Evolutionary conservation across 345 rosid species (phyloP).

Genomic region (Salix udensis): DNA sequence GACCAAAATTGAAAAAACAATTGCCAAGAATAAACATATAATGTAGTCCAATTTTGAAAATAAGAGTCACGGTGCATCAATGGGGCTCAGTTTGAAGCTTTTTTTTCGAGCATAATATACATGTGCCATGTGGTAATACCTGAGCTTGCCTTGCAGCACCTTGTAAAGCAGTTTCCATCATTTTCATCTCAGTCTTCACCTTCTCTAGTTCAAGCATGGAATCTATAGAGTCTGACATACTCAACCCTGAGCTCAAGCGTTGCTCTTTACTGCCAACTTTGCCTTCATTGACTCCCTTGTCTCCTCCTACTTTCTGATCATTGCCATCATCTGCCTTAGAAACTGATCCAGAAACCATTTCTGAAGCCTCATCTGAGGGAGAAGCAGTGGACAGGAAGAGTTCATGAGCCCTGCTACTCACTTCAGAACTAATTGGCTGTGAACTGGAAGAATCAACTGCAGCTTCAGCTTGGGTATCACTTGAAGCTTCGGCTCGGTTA

Average conservation of each 20-base stretch:
- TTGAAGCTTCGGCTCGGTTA: slow-evolving; percentile 1
- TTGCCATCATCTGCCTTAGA: slow-evolving; percentile 26
- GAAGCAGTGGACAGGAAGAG: slow-evolving; percentile 30
- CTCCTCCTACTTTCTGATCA: slow-evolving; percentile 29
- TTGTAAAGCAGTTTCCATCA: slow-evolving; percentile 93
- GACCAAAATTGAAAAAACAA: neutral
- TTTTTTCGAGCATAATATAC: neutral
- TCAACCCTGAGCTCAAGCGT: slow-evolving; percentile 41
- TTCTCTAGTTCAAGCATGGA: slow-evolving; percentile 61
- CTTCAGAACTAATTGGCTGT: slow-evolving; percentile 25
- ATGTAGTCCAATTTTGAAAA: neutral
- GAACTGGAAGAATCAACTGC: slow-evolving; percentile 31
- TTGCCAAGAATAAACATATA: neutral
- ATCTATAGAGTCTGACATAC: slow-evolving; percentile 39
- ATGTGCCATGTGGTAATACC: slow-evolving; percentile 42
- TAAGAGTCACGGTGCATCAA: neutral
- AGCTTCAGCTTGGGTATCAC: slow-evolving; percentile 16
- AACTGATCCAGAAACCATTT: slow-evolving; percentile 36
- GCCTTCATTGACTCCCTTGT: slow-evolving; percentile 36
- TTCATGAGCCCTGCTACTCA: slow-evolving; percentile 33
- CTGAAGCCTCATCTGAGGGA: slow-evolving; percentile 45
- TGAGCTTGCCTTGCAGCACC: slow-evolving; percentile 99
- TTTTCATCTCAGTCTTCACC: slow-evolving; percentile 77
- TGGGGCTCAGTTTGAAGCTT: neutral
- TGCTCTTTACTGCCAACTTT: slow-evolving; percentile 37